Evolutionary conservation across 1,284 basidiomycete genomes (phyloP).

Genomic region (Ceratobasidium sp.): DNA sequence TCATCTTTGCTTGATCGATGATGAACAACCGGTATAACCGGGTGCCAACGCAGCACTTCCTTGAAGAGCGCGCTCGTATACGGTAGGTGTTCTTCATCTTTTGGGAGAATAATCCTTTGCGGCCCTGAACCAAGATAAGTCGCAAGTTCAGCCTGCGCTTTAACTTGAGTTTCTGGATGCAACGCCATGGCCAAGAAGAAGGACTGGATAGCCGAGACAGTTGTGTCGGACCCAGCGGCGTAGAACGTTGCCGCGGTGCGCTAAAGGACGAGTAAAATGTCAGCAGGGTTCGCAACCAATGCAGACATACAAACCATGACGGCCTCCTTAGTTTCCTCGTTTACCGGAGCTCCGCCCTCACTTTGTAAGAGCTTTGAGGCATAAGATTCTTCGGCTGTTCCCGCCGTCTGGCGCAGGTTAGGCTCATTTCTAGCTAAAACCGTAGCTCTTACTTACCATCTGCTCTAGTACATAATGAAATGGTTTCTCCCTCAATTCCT

Average conservation of each 20-base stretch:
- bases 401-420: slow-evolving; percentile 44
- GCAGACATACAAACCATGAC: slow-evolving; percentile 44
- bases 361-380: slow-evolving; percentile 45
- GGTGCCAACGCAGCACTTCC: slow-evolving; percentile 40
- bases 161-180: slow-evolving; percentile 1
- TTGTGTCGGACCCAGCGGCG: slow-evolving; percentile 41
- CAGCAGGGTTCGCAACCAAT: not conserved
- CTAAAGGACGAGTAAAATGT: not conserved
- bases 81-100: slow-evolving; percentile 42
- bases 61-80: slow-evolving; percentile 45
- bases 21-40: not conserved
- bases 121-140: not conserved
- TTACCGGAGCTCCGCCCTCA: slow-evolving; percentile 27
- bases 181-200: slow-evolving; percentile 28
- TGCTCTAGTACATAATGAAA: too few relatives aligned
- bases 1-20: too few relatives aligned
- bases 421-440: not conserved
- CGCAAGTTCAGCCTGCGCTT: slow-evolving; percentile 7
- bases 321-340: slow-evolving; percentile 45
- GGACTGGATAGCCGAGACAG: slow-evolving; percentile 9
- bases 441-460: not conserved
- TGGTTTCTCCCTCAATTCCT: too few relatives aligned
- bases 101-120: not conserved
- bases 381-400: slow-evolving; percentile 47
- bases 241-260: slow-evolving; percentile 47